A percentile compares a stretch with the other conserved stretches of the same genome.
These are phyloP conservation scores for Colletotrichum paranaense DNA, from an alignment of 2,329 filamentous ascomycete species.

Conservation along the genomic window DNA sequence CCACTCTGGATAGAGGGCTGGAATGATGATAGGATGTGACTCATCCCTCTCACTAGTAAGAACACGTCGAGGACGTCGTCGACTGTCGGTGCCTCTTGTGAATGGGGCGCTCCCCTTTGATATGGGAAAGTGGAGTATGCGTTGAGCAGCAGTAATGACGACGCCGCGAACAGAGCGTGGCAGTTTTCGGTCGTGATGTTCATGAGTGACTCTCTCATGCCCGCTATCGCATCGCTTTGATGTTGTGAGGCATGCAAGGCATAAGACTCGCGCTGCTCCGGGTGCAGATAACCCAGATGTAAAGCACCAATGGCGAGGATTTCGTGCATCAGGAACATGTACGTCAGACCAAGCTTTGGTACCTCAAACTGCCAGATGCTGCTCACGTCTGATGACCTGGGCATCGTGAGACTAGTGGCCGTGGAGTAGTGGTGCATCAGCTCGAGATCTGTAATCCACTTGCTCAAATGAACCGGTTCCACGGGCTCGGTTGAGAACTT, in stretches of 20 bases:
- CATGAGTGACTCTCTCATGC: conserved; percentile 42
- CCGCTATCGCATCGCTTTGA: conserved; percentile 45
- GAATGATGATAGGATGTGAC: conserved; percentile 42
- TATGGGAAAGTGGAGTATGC: conserved; percentile 43
- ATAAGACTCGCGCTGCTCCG: conserved; percentile 40
- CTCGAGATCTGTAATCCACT: conserved; percentile 49
- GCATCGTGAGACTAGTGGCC: conserved; percentile 44
- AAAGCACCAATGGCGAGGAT: conserved; percentile 45
- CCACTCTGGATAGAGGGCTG: conserved; percentile 38
- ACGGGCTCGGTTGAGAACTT: conserved; percentile 39
- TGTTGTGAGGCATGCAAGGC: conserved; percentile 45
- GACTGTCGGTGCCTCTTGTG: conserved; percentile 38
- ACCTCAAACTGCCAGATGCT: conserved; percentile 45
- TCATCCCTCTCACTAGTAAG: conserved; percentile 45
- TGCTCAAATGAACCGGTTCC: conserved; percentile 35
- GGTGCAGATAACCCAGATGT: conserved; percentile 43
- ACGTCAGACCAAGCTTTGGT: conserved; percentile 41
- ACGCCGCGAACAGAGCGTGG: conserved; percentile 46
- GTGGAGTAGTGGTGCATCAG: conserved; percentile 50
- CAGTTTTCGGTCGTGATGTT: conserved; percentile 44
- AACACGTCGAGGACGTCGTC: conserved; percentile 48
- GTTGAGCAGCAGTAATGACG: conserved; percentile 46
- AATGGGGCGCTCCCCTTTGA: conserved; percentile 22
- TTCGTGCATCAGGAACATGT: conserved; percentile 46
- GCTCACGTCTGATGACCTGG: conserved; percentile 39